Evolutionary conservation across 1,284 basidiomycete species (phyloP), one percentile per base, ranked within the genome.

Genomic region (Austroboletus novae-zelandiae): DNA sequence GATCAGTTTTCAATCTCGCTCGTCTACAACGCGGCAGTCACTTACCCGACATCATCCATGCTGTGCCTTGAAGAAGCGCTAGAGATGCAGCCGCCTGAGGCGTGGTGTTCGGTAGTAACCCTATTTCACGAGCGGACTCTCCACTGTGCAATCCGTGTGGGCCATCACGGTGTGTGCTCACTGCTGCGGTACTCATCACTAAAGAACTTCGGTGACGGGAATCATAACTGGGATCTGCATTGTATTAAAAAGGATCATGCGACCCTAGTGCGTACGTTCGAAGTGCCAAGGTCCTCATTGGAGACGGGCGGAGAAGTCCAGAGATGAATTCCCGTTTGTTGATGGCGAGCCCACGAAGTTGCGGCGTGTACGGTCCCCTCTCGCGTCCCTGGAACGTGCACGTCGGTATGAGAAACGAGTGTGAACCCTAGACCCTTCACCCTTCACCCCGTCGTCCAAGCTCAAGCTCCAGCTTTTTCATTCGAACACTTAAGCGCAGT

Each of bases 361-460:
- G 50, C 45, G 11, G 48, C 59, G 32, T 60, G 61, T 42, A 20
- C 32, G 9, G n/a, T 23, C 17, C 40, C 11, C 20, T 35, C n/a
- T 31, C 29, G 17, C 41, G 42, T 56, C 59, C 58, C 61, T 47
- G 59, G 31, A 64, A 61, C 58, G 53, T 60, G 59, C 36, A 23
- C 20, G 20, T 17, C 18, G 3, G 30, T 39, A 18, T 23, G 42
- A 31, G 10, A 25, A n/a, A 30, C 23, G 35, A 9, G 34, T 20
- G 11, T 31, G 14, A 44, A 44, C 61, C 61, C 61, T 62, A 20
- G 39, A 47, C 55, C 58, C 57, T 51, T 35, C 1, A n/a, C 59
- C 60, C 54, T 50, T 2, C 41, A 13, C 57, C 50, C 46, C 14
- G 11, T 9, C 32, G 44, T 31, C 31, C 29, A 20, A 23, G 27